A percentile compares a stretch with the other conserved stretches of the same genome.
These are phyloP conservation scores for Solanum rostratum DNA, from an alignment of 257 asterid species.

Conservation along the genomic window DNA sequence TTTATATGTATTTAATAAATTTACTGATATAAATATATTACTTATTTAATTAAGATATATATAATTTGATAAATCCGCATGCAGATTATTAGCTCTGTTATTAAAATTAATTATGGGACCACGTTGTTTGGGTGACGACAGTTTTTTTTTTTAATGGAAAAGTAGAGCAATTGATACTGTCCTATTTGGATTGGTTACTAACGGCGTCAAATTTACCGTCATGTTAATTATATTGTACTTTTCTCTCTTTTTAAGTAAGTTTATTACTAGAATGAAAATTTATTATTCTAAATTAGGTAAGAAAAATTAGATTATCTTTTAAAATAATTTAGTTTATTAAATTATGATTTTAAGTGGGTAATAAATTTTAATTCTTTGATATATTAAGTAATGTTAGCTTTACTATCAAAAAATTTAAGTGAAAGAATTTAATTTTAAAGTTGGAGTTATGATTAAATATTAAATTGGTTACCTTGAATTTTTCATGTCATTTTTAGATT, in stretches of 20 bases:
- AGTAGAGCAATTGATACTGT: background rate
- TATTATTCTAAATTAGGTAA: background rate
- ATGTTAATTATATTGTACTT: background rate
- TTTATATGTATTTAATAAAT: background rate
- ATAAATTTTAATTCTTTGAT: background rate
- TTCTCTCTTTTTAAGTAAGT: background rate
- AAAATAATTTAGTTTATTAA: background rate
- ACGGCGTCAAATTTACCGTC: background rate
- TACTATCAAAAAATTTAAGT: background rate
- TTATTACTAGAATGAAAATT: background rate
- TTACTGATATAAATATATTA: background rate
- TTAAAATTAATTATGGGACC: background rate
- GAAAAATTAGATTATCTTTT: background rate
- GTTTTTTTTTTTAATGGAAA: background rate
- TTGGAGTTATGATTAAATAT: no score
- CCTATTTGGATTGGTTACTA: background rate
- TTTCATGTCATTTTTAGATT: no score
- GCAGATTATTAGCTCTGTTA: background rate
- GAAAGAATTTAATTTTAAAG: background rate
- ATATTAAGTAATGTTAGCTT: background rate
- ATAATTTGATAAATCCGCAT: background rate
- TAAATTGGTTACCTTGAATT: no score
- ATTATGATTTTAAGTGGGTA: background rate
- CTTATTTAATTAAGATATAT: background rate
- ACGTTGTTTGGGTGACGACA: background rate